phyloP scores from a whole-genome alignment of 148 eudicot species.

The Oxyria digyna region DNA sequence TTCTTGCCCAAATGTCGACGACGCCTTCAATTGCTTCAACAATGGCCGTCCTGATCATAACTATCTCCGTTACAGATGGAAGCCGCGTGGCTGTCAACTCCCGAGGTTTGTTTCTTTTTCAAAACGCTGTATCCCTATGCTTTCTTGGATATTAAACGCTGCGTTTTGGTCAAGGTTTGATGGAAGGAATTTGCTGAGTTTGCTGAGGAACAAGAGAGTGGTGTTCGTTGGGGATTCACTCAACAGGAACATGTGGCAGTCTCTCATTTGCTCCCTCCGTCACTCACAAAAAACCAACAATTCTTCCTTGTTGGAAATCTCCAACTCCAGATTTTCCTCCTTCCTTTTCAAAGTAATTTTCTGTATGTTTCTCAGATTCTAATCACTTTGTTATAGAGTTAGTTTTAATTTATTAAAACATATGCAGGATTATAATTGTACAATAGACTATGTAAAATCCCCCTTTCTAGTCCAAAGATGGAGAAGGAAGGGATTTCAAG shows the following conservation, averaged over 20 bases:
- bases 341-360: background rate
- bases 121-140: background rate
- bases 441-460: slow-evolving; percentile 66
- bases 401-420: no score
- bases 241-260: slow-evolving; percentile 11
- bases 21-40: slow-evolving; percentile 51
- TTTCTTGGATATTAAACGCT: background rate
- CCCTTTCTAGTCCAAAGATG: slow-evolving; percentile 54
- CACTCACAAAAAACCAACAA: background rate
- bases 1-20: slow-evolving; percentile 49
- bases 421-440: slow-evolving; percentile 57
- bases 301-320: background rate
- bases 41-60: slow-evolving; percentile 44
- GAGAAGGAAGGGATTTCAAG: slow-evolving; percentile 25
- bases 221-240: slow-evolving; percentile 8
- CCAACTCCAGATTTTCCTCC: background rate
- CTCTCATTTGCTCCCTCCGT: slow-evolving; percentile 9
- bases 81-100: slow-evolving; percentile 3
- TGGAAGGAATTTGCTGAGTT: background rate
- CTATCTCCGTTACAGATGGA: slow-evolving; percentile 28
- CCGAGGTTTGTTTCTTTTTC: background rate
- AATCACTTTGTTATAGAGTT: background rate
- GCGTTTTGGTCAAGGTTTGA: slow-evolving; percentile 5
- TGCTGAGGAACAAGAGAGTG: slow-evolving; percentile 1
- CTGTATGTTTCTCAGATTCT: background rate